Evolutionary conservation across 2,329 filamentous ascomycete genomes (phyloP).

Genomic region (Myrmaecium sp.): DNA sequence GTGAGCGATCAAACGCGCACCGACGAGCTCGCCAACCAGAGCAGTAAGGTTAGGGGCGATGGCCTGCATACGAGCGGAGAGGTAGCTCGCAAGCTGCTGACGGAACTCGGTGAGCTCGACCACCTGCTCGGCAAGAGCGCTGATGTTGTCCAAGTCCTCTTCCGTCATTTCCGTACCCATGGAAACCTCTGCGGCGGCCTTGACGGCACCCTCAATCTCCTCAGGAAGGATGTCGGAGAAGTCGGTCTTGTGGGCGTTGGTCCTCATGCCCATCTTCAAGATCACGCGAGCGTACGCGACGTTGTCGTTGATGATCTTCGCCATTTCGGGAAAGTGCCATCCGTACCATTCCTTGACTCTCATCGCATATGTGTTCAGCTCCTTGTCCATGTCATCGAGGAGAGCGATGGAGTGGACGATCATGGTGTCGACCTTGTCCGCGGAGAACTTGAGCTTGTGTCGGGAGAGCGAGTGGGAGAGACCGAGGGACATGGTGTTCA

Average conservation of each 20-base stretch:
- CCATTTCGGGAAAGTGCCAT: constrained; percentile 98
- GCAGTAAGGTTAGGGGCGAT: constrained; percentile 93
- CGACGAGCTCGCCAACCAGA: constrained; percentile 83
- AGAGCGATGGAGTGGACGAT: constrained; percentile 86
- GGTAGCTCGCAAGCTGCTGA: constrained; percentile 70
- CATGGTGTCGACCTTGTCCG: constrained; percentile 98
- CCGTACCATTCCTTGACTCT: constrained; percentile 99
- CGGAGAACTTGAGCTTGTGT: constrained; percentile 96
- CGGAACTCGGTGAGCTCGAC: constrained; percentile 85
- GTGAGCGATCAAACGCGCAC: constrained; percentile 86
- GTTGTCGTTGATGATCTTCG: constrained; percentile 94
- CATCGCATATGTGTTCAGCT: constrained; percentile 98
- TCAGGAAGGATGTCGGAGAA: constrained; percentile 85
- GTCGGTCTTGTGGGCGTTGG: constrained; percentile 57
- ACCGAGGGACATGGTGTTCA: constrained; percentile 89
- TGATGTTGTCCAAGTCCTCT: constrained; percentile 86
- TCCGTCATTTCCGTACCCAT: constrained; percentile 97
- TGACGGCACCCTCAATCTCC: constrained; percentile 81
- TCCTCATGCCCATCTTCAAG: constrained; percentile 73
- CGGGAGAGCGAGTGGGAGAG: constrained; percentile 79
- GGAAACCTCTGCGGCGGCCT: constrained; percentile 85
- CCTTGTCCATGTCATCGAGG: constrained; percentile 93
- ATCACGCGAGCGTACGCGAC: constrained; percentile 83
- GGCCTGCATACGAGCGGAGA: constrained; percentile 85
- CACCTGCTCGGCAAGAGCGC: constrained; percentile 81